Conservation (phyloP, 352 stramenopile species). For the Phytophthora brassicae region DNA sequence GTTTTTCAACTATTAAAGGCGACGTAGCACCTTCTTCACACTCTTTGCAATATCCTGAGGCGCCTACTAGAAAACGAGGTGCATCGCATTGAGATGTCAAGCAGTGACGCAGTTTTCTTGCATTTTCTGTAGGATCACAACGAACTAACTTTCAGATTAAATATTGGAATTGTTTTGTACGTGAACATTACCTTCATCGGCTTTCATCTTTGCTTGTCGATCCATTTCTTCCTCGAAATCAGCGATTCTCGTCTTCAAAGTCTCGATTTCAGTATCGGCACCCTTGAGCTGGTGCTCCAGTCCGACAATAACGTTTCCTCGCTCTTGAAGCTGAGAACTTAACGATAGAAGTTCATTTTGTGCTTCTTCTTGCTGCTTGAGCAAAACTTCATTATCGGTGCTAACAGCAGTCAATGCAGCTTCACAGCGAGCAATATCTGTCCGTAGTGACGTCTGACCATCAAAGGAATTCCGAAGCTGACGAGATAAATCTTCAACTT, state of each 20-base stretch:
- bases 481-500: conserved; percentile 29
- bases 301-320: conserved; percentile 9
- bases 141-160: conserved; percentile 3
- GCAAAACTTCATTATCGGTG: conserved; percentile 20
- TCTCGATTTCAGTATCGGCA: conserved; percentile 22
- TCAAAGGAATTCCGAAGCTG: conserved; percentile 16
- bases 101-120: conserved; percentile 51
- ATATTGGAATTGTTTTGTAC: background rate
- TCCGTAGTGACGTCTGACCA: conserved; percentile 4
- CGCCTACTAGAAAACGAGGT: conserved; percentile 55
- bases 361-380: background rate
- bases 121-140: conserved; percentile 38
- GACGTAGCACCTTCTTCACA: conserved; percentile 37
- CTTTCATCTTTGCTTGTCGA: conserved; percentile 35
- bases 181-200: conserved; percentile 35
- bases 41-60: conserved; percentile 65
- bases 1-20: conserved; percentile 9
- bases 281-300: conserved; percentile 28
- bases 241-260: conserved; percentile 30
- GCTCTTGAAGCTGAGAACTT: conserved; percentile 7
- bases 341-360: conserved; percentile 5
- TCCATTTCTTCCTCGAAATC: conserved; percentile 53
- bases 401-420: background rate
- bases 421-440: conserved; percentile 9
- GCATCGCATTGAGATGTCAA: conserved; percentile 71